phyloP scores from a whole-genome alignment of 2,329 filamentous ascomycete genomes.

The Alternaria sp. region DNA sequence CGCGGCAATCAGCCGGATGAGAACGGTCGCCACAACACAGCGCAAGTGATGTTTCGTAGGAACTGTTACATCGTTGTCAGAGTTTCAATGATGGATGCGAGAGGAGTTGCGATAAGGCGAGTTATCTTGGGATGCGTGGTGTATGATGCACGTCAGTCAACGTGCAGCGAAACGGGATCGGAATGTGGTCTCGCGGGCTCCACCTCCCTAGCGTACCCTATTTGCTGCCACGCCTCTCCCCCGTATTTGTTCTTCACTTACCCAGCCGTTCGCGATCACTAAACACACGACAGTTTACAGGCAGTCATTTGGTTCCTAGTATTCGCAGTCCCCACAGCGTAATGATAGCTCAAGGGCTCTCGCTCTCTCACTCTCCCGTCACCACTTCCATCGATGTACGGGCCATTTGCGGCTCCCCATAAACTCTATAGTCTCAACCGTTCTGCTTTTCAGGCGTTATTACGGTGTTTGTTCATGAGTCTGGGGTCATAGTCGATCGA shows the following conservation, averaged over 20 bases:
- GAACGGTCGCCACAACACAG: background rate
- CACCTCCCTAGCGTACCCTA: slow-evolving; percentile 11
- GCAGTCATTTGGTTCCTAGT: background rate
- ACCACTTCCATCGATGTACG: background rate
- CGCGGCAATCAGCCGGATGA: slow-evolving; percentile 6
- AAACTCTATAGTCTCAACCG: slow-evolving; percentile 2
- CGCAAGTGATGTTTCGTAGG: background rate
- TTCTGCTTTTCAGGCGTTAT: slow-evolving; percentile 7
- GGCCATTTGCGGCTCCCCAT: background rate
- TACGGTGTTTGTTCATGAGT: background rate
- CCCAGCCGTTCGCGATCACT: background rate
- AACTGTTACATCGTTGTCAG: background rate
- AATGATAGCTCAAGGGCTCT: background rate
- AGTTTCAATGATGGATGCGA: slow-evolving; percentile 1
- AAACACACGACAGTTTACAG: background rate
- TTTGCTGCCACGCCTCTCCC: slow-evolving; percentile 9
- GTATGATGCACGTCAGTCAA: slow-evolving; percentile 19
- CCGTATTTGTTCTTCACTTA: slow-evolving; percentile 6
- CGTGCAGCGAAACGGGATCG: slow-evolving; percentile 16
- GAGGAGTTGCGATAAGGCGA: slow-evolving; percentile 5
- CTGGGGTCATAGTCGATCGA: background rate
- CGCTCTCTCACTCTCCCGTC: background rate
- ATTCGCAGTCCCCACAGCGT: background rate
- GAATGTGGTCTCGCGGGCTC: slow-evolving; percentile 15
- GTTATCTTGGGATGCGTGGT: slow-evolving; percentile 10